These are phyloP conservation scores for Naganishia cerealis DNA, from an alignment of 1,284 basidiomycete species.

Conservation along the genomic window DNA sequence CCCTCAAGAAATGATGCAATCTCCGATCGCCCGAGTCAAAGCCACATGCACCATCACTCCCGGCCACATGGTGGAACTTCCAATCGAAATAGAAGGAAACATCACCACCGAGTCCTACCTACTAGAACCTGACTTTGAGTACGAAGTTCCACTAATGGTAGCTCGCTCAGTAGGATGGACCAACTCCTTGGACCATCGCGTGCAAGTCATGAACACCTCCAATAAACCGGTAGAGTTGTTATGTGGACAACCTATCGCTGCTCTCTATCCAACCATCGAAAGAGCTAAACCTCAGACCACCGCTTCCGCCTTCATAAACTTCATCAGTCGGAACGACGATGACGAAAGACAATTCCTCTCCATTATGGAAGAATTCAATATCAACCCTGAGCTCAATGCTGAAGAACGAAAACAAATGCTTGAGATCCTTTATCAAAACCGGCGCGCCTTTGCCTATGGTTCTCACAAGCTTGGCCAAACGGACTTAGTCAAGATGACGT, in stretches of 20 bases:
- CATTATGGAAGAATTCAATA: slow-evolving; percentile 4
- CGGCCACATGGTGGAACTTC: not conserved
- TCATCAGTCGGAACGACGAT: no score
- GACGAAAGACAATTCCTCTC: not conserved
- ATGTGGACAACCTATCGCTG: not conserved
- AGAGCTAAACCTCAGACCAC: no score
- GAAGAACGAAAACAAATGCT: not conserved
- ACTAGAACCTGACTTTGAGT: not conserved
- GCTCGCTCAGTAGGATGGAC: slow-evolving; percentile 10
- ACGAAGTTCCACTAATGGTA: not conserved
- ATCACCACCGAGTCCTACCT: not conserved
- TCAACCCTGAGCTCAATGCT: slow-evolving; percentile 15
- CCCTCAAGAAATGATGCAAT: no score
- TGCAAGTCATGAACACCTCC: slow-evolving; percentile 7
- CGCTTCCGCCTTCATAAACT: no score
- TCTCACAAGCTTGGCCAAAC: slow-evolving; percentile 17
- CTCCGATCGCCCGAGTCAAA: no score
- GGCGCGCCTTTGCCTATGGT: slow-evolving; percentile 17
- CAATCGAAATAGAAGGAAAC: not conserved
- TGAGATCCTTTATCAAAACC: slow-evolving; percentile 10
- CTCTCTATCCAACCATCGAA: not conserved
- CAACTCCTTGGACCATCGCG: not conserved
- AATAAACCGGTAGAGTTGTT: not conserved
- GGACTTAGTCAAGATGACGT: slow-evolving; percentile 15
- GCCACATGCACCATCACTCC: not conserved